These are phyloP conservation scores for Rosa hybrid DNA, from an alignment of 331 rosid genomes.

Conservation along the genomic window DNA sequence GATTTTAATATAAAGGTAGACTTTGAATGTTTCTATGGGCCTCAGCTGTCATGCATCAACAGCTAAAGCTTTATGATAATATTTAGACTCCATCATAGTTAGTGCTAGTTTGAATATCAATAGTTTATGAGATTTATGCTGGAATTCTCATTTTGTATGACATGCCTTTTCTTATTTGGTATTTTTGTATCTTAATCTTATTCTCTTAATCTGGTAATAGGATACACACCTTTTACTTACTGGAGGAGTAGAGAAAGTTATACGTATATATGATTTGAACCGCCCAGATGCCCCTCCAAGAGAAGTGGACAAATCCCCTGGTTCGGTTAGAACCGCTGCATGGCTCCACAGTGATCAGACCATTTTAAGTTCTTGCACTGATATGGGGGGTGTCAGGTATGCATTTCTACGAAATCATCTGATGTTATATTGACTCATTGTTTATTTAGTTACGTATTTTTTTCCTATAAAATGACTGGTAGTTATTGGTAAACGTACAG, in stretches of 20 bases:
- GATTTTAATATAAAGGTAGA: neutral
- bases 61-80: neutral
- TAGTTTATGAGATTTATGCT: neutral
- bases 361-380: slow-evolving; percentile 93
- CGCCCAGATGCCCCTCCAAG: slow-evolving; percentile 95
- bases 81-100: neutral
- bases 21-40: slow-evolving; percentile 1
- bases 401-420: neutral
- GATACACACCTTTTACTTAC: slow-evolving; percentile 88
- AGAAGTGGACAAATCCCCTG: slow-evolving; percentile 95
- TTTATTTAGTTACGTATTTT: neutral
- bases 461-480: slow-evolving; percentile 9
- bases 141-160: neutral
- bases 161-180: neutral
- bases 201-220: slow-evolving; percentile 42
- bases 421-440: slow-evolving; percentile 9
- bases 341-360: slow-evolving; percentile 99
- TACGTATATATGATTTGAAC: slow-evolving; percentile 90
- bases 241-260: slow-evolving; percentile 90
- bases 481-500: slow-evolving; percentile 42
- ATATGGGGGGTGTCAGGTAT: slow-evolving; percentile 96
- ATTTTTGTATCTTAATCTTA: slow-evolving; percentile 2
- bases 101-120: neutral
- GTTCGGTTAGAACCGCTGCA: slow-evolving; percentile 90
- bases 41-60: neutral